A percentile compares a stretch with the other conserved stretches of the same genome.
Conservation (phyloP, 768 basidiomycete genomes). For the Mycena galopus region DNA sequence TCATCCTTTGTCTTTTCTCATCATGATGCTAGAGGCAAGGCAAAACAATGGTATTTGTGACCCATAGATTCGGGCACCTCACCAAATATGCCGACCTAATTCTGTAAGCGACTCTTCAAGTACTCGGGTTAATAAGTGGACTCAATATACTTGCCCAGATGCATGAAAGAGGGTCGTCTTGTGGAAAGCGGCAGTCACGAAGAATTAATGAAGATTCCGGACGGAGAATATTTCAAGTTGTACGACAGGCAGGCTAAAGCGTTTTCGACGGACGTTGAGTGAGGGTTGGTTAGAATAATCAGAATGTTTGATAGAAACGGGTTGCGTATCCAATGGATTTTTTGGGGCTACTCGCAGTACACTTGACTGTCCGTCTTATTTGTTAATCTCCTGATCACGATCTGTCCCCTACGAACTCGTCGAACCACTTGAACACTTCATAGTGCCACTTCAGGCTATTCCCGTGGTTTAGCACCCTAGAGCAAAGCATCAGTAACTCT, state of each 20-base stretch:
- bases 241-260: slow-evolving; percentile 42
- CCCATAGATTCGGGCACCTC: slow-evolving; percentile 55
- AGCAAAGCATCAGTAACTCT: neutral
- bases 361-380: neutral
- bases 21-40: slow-evolving; percentile 41
- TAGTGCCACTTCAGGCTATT: slow-evolving; percentile 96
- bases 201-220: slow-evolving; percentile 37
- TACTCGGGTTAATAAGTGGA: neutral
- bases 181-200: slow-evolving; percentile 48
- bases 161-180: slow-evolving; percentile 47
- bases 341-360: neutral
- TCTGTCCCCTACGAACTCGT: slow-evolving; percentile 67
- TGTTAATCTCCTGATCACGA: neutral
- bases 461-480: slow-evolving; percentile 78
- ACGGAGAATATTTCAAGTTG: slow-evolving; percentile 45
- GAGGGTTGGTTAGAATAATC: neutral
- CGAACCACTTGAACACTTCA: slow-evolving; percentile 94
- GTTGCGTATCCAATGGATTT: no score
- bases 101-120: slow-evolving; percentile 42
- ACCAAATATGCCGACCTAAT: slow-evolving; percentile 53
- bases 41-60: slow-evolving; percentile 56
- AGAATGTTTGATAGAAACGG: no score
- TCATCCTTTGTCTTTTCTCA: neutral
- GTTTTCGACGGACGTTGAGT: slow-evolving; percentile 20
- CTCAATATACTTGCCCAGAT: slow-evolving; percentile 33